Base-by-base conservation (phyloP, 1,284 basidiomycete genomes). In the Coriolopsis trogii region DNA sequence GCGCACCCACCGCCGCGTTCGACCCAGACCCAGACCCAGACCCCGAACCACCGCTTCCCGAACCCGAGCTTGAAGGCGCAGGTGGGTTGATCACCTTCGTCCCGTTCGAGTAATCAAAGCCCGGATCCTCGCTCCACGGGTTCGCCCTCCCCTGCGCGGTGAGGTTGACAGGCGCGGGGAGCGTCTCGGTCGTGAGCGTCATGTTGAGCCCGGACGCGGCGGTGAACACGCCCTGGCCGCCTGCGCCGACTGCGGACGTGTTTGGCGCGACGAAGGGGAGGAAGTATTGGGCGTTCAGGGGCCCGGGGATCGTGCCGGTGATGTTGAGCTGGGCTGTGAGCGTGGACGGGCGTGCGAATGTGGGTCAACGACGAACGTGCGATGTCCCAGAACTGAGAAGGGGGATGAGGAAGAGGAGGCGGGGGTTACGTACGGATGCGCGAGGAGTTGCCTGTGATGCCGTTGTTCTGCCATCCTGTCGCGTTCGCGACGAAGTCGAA, bases 181-280 rank as follows among this genome's bases (percentile, higher is more conserved):
- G 70, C 23, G 48, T 55, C 3, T 61, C 61, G 20, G 66, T 39
- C 42, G 69, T 78, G 56, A 78, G 44, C 46, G 60, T 63, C 31
- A 34, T 56, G 64, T 78, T 70, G 46, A 73, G 56, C 20, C 64
- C 64, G 2, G 67, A 41, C 13, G 63, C 68, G 56, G 74, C 54
- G n/a, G n/a, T n/a, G 56, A 73, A 76, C 21, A 78, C 75, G 26
- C 64, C 45, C 25, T 73, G 71, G 46, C 71, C 70, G 15, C 78
- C 76, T 1, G 73, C 73, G 26, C 76, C 70, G 16, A 59, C 55
- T 23, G 66, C 68, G 40, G 58, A 65, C 16, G 53, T 62, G 63
- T 78, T 63, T 1, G 77, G 77, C 4, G 77, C 76, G 13, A 68
- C 53, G 65, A 72, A 79, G 5, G 78, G 77, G 24, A 74, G 63